Percentiles rank a stretch among this genome's conserved stretches.
These are phyloP conservation scores for Xylaria scruposa DNA, from an alignment of 495 filamentous ascomycete species.

Conservation along the genomic window DNA sequence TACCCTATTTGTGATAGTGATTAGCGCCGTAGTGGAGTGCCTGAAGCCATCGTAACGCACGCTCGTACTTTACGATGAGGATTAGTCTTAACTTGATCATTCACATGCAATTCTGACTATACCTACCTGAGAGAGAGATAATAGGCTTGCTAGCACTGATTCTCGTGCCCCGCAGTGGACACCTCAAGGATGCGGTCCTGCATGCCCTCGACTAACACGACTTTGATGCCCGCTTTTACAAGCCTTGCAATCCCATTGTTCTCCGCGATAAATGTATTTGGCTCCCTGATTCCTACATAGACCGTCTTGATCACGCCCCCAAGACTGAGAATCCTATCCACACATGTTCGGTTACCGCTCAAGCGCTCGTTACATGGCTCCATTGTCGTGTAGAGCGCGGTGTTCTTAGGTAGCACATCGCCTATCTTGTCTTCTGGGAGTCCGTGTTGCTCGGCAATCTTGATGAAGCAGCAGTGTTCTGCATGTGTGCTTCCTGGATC, in stretches of 20 bases:
- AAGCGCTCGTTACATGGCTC: constrained; percentile 79
- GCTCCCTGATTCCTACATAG: constrained; percentile 80
- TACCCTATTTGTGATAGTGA: too few relatives aligned
- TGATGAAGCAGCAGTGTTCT: constrained; percentile 58
- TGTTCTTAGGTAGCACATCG: constrained; percentile 47
- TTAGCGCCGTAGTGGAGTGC: too few relatives aligned
- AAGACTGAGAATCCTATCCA: constrained; percentile 69
- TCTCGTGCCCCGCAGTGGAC: constrained; percentile 60
- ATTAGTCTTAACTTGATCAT: too few relatives aligned
- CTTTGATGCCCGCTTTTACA: constrained; percentile 67
- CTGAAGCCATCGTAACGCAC: too few relatives aligned
- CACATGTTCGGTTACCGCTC: constrained; percentile 74
- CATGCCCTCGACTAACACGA: constrained; percentile 65
- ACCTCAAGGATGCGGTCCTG: constrained; percentile 73
- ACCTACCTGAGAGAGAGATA: too few relatives aligned
- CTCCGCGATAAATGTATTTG: constrained; percentile 73
- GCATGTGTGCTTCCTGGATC: constrained; percentile 52
- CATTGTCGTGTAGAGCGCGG: constrained; percentile 82
- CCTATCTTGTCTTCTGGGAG: constrained; percentile 48
- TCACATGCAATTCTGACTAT: too few relatives aligned
- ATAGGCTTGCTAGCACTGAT: too few relatives aligned
- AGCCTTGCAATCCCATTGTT: constrained; percentile 71
- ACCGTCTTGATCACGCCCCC: constrained; percentile 66
- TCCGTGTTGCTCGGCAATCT: constrained; percentile 48
- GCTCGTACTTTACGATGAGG: too few relatives aligned